Conservation (phyloP, 2,329 filamentous ascomycete species). For the Colletotrichum australisinense region DNA sequence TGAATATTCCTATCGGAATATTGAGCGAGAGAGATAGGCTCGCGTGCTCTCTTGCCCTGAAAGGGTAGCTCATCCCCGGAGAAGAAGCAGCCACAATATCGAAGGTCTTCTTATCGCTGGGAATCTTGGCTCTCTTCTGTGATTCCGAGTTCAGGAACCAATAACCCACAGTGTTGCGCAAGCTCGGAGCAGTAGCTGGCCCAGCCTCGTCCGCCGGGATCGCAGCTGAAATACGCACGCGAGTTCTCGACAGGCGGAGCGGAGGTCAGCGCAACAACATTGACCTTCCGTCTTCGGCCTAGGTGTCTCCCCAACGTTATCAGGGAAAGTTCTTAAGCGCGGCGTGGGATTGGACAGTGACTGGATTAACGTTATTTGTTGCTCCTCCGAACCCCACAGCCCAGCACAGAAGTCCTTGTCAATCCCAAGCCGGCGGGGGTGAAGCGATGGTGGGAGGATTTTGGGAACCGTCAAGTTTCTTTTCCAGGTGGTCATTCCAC, state of each 20-base stretch:
- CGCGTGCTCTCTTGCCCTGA: slow-evolving; percentile 25
- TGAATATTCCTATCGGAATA: not conserved
- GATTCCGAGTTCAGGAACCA: not conserved
- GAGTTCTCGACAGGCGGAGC: not conserved
- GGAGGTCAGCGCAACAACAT: slow-evolving; percentile 2
- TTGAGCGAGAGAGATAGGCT: not conserved
- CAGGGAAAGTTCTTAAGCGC: not conserved
- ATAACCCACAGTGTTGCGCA: not conserved
- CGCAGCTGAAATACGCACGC: not conserved
- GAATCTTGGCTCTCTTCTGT: not conserved
- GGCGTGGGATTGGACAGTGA: slow-evolving; percentile 6
- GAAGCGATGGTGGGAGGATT: not conserved
- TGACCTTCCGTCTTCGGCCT: slow-evolving; percentile 30
- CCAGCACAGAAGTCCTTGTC: slow-evolving; percentile 3
- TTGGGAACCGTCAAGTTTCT: not conserved
- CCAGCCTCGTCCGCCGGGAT: not conserved
- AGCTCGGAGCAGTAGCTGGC: not conserved
- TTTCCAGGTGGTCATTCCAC: not conserved
- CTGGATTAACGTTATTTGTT: slow-evolving; percentile 30
- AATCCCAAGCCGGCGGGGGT: not conserved
- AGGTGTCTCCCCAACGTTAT: slow-evolving; percentile 16
- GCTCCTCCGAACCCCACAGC: slow-evolving; percentile 6
- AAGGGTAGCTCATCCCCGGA: slow-evolving; percentile 17
- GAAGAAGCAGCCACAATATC: not conserved
- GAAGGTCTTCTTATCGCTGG: slow-evolving; percentile 2